Percentiles rank a stretch among this genome's conserved stretches.
Conservation (phyloP, 441 rosid genomes). For the Monsonia emarginata region DNA sequence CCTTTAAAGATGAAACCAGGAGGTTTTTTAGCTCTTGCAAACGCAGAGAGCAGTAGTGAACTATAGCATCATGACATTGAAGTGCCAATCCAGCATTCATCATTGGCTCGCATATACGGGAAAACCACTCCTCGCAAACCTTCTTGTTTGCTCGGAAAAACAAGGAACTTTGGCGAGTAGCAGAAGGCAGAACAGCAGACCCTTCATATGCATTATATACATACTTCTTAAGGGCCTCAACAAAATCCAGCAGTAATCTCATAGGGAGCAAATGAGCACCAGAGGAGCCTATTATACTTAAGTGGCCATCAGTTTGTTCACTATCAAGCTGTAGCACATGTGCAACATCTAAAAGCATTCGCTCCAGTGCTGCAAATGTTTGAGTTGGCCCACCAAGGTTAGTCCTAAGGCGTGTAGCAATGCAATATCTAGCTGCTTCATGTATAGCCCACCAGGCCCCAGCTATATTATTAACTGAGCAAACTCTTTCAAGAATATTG, state of each 20-base stretch:
- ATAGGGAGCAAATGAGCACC: constrained; percentile 92
- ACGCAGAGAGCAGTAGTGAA: constrained; percentile 77
- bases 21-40: constrained; percentile 68
- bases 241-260: constrained; percentile 91
- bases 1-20: constrained; percentile 49
- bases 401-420: constrained; percentile 77
- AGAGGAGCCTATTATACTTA: constrained; percentile 70
- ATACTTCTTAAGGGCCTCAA: constrained; percentile 87
- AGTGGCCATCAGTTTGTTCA: constrained; percentile 72
- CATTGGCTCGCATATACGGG: constrained; percentile 97
- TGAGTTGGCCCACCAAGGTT: constrained; percentile 98
- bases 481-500: constrained; percentile 59
- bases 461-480: constrained; percentile 72
- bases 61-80: constrained; percentile 79
- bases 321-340: constrained; percentile 76
- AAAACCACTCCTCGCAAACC: constrained; percentile 99
- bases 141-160: constrained; percentile 90
- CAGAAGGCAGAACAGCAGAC: constrained; percentile 69
- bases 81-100: constrained; percentile 95
- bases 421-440: constrained; percentile 92
- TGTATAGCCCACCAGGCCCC: constrained; percentile 99
- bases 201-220: constrained; percentile 96
- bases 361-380: constrained; percentile 96
- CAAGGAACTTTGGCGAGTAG: constrained; percentile 65
- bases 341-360: constrained; percentile 88